Evolutionary conservation across 129 eudicot species (phyloP), one percentile per base, ranked within the genome.

Genomic region (Scalesia atractyloides): DNA sequence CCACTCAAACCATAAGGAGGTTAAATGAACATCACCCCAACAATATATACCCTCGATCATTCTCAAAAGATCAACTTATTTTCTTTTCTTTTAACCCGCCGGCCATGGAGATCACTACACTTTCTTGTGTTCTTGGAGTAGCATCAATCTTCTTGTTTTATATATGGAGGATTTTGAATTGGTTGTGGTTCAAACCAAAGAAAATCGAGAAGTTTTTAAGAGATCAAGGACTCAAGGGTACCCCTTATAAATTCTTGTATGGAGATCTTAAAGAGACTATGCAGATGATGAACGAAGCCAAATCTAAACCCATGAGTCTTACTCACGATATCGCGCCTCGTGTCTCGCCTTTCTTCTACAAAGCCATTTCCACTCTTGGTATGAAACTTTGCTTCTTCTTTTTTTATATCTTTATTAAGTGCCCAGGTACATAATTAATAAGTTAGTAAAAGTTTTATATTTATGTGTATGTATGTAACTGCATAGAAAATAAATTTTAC

Each of bases 181-280:
- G 80, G 88, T 83, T 82, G 14, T 86, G 89, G 89, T 68, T 86
- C 44, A 76, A 72, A 62, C 96, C 96, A 4, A 86, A 69, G 62
- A 77, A 48, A 68, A 66, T 80, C 3, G 92, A 89, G 48, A 89
- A 64, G 63, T 41, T 62, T 47, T 80, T 89, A 19, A 75, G 84
- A 75, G 59, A 76, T 11, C 96, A 89, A 77, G 96, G 96, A 1
- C 69, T 89, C 36, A 52, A 50, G 6, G 92, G 96, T 0, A 89
- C 75, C 61, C 58, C 84, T 17, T 89, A 89, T 51, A 66, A 39
- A 33, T 54, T 89, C 14, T 13, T 86, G 22, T 66, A 74, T 44
- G 96, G 96, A 10, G 91, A 89, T 63, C 50, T 77, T 33, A 82
- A 86, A 50, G 92, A 86, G 61, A 58, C 76, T 71, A 64, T 30